Evolutionary conservation across 2,329 filamentous ascomycete species (phyloP), one percentile per base, ranked within the genome.

Genomic region (Xylariaceae sp.): DNA sequence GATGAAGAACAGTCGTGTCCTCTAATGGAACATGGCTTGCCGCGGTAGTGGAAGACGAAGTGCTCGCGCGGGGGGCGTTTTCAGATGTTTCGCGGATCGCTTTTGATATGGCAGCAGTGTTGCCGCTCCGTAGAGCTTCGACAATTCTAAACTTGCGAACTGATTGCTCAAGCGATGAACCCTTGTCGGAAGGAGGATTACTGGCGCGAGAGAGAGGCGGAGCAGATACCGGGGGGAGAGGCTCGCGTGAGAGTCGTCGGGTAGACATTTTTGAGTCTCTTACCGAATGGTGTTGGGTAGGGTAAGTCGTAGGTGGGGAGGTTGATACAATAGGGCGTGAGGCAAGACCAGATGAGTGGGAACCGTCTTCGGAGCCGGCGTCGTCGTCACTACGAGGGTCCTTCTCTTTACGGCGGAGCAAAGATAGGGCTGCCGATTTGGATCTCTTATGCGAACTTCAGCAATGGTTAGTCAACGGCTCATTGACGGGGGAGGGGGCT

Each of bases 81-180:
- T 82, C 76, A 56, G 75, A 71, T 41, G 80, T 81, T 57, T 91
- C 87, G 57, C 86, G 80, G 61, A 96, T 88, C 1, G 88, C 88
- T 69, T 87, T 92, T 32, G 89, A 89, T 64, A 99, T 96, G 39
- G 88, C 89, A 11, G 86, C 86, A 0, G 90, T 95, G 70, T 99
- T 92, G 51, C 94, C 94, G 69, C 83, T 94, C 61, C 92, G 84
- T 61, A 99, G 76, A 42, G 91, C 88, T 74, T 97, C 94, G 68
- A 97, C 96, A 46, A 96, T 84, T 62, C 91, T 86, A 72, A 99
- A 99, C 62, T 95, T 91, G 68, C 88, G 85, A 51, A 99, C 90
- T 0, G 92, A 96, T 71, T 96, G 91, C 69, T 99, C 91, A 55
- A 99, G 88, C 29, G 83, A 85, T 37, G 68, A 72, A 30, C 70